A percentile compares a stretch with the other conserved stretches of the same genome.
Evolutionary conservation across 331 rosid species (phyloP).

Genomic region (Stylosanthes scabra): DNA sequence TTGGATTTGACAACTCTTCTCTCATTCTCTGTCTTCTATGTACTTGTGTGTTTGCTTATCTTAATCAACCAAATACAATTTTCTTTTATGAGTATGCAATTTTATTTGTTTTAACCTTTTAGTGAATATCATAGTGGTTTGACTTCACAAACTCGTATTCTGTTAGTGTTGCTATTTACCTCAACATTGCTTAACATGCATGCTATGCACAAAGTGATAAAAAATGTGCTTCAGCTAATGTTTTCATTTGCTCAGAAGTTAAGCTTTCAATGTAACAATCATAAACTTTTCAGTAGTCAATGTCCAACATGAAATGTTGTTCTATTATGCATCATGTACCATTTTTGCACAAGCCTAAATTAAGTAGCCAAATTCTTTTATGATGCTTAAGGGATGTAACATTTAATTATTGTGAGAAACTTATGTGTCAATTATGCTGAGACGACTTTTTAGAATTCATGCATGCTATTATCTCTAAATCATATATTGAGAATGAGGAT

Average conservation of each 20-base stretch:
- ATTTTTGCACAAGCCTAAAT: neutral
- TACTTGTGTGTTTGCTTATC: neutral
- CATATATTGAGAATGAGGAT: neutral
- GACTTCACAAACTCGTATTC: neutral
- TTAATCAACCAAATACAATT: neutral
- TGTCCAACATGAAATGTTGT: neutral
- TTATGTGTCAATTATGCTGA: neutral
- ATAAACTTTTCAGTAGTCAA: neutral
- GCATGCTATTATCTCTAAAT: neutral
- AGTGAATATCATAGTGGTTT: neutral
- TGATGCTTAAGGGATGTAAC: neutral
- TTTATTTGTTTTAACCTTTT: neutral
- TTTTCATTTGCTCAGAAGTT: neutral
- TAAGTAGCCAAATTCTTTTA: neutral
- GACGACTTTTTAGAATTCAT: too few species aligned
- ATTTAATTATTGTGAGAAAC: neutral
- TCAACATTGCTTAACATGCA: neutral
- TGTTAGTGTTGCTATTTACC: neutral
- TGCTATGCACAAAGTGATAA: neutral
- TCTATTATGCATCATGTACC: neutral
- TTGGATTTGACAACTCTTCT: neutral
- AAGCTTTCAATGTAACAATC: neutral
- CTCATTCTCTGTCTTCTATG: neutral
- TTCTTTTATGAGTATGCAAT: neutral
- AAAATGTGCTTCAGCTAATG: neutral